These are phyloP conservation scores for Lodderomyces parapsilosis DNA, from an alignment of 1,139 yeast species.

Conservation along the genomic window DNA sequence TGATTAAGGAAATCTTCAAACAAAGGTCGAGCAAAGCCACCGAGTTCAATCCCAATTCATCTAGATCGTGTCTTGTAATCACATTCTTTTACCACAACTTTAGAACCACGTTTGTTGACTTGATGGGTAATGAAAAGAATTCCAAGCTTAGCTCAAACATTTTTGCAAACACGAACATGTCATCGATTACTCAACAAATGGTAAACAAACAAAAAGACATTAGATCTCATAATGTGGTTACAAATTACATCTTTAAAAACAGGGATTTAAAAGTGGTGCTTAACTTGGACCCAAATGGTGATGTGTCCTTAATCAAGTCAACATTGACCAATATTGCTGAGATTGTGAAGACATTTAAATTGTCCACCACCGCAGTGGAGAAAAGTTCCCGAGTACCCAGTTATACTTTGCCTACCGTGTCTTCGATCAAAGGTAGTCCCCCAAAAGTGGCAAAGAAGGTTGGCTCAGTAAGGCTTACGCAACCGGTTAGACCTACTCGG, in stretches of 20 bases:
- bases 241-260: slow-evolving; percentile 29
- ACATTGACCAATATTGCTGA: slow-evolving; percentile 27
- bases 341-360: slow-evolving; percentile 21
- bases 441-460: slow-evolving; percentile 7
- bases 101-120: slow-evolving; percentile 27
- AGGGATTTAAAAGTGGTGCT: slow-evolving; percentile 24
- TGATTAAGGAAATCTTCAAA: slow-evolving; percentile 19
- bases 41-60: slow-evolving; percentile 21
- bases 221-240: slow-evolving; percentile 28
- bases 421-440: slow-evolving; percentile 14
- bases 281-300: slow-evolving; percentile 30
- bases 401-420: slow-evolving; percentile 33
- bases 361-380: slow-evolving; percentile 5
- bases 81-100: slow-evolving; percentile 21
- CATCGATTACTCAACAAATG: slow-evolving; percentile 29
- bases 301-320: slow-evolving; percentile 25
- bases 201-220: slow-evolving; percentile 11
- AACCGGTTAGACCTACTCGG: slow-evolving; percentile 5
- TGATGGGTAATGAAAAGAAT: slow-evolving; percentile 32
- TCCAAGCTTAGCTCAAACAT: slow-evolving; percentile 13
- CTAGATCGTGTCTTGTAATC: slow-evolving; percentile 29
- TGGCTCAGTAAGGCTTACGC: slow-evolving; percentile 1
- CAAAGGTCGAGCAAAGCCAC: slow-evolving; percentile 23
- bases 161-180: slow-evolving; percentile 29
- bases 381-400: slow-evolving; percentile 17